These are phyloP conservation scores for Microstegium vimineum DNA, from an alignment of 176 grass and related monocot genomes.

Conservation along the genomic window DNA sequence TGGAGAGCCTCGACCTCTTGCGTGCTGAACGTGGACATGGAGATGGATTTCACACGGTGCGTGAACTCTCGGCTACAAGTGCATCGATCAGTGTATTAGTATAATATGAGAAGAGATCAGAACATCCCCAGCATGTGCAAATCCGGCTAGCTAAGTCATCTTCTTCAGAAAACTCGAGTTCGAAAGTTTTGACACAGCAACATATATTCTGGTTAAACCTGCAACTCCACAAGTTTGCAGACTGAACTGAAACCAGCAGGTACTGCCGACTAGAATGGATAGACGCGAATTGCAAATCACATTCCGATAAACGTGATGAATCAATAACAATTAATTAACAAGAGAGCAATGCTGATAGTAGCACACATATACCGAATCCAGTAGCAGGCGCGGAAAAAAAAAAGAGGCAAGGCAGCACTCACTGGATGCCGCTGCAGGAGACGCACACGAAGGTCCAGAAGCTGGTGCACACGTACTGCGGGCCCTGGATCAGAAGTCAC, in stretches of 20 bases:
- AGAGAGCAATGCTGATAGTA: not conserved
- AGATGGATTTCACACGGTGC: constrained; percentile 89
- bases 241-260: not conserved
- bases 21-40: constrained; percentile 72
- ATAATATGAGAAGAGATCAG: not conserved
- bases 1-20: constrained; percentile 82
- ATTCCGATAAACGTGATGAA: not conserved
- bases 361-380: not conserved
- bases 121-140: not conserved
- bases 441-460: constrained; percentile 94
- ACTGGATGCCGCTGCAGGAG: constrained; percentile 95
- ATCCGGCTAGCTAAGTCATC: not conserved
- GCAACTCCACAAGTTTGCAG: not conserved
- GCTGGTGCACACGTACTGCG: constrained; percentile 87
- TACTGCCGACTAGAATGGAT: not conserved
- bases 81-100: constrained; percentile 11
- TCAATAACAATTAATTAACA: too few species aligned
- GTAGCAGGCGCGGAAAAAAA: not conserved
- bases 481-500: constrained; percentile 58
- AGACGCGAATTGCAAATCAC: not conserved
- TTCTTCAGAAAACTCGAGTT: not conserved
- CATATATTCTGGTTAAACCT: not conserved
- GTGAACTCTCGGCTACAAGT: constrained; percentile 81
- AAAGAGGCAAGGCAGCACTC: constrained; percentile 32
- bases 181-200: not conserved